Base-by-base conservation (phyloP, 2,329 filamentous ascomycete genomes). In the Neophaeococcomyces mojaviensis region DNA sequence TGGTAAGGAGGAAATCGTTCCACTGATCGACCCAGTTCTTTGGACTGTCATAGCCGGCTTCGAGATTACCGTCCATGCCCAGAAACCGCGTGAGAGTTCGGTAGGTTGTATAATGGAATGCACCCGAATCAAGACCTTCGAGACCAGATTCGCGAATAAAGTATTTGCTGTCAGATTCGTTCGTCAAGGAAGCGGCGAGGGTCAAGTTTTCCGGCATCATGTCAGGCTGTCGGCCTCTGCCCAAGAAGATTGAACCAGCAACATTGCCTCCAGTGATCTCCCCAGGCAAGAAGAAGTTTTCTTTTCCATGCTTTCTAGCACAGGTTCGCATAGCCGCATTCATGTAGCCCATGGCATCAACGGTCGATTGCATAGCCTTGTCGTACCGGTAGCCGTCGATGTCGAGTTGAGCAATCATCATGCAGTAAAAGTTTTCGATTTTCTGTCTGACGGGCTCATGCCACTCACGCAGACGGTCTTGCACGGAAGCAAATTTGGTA, bases 381-480 rank as follows among this genome's bases (percentile, higher is more conserved):
- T 84, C 80, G 61, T 81, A 79, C 44, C 80, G 74, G 57, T 79
- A 81, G 0, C 79, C 80, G 56, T 84, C 80, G 46, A 84, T 75
- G 55, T 83, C 80, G n/a, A 84, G 66, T 51, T 72, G 75, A 19
- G 68, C 62, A 47, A 84, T 79, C 28, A 77, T 69, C 61, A 82
- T 77, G 61, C 80, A 84, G 1, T 78, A 80, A 55, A 82, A 79
- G 36, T 72, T 72, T 50, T 76, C 72, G 47, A 83, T 64, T 53
- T 77, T 77, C 38, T 73, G 68, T 26, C 72, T 64, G 0, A 82
- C 79, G 10, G 72, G 71, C 2, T 76, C 74, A 20, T 72, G 57
- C 80, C 80, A 84, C 55, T 82, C 79, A 43, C 80, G 72, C 2
- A 84, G 66, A 57, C 80, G 78, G 60, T 84, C 80, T 61, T 84